Evolutionary conservation across 2,329 filamentous ascomycete species (phyloP).

Genomic region (Apiospora aurea): DNA sequence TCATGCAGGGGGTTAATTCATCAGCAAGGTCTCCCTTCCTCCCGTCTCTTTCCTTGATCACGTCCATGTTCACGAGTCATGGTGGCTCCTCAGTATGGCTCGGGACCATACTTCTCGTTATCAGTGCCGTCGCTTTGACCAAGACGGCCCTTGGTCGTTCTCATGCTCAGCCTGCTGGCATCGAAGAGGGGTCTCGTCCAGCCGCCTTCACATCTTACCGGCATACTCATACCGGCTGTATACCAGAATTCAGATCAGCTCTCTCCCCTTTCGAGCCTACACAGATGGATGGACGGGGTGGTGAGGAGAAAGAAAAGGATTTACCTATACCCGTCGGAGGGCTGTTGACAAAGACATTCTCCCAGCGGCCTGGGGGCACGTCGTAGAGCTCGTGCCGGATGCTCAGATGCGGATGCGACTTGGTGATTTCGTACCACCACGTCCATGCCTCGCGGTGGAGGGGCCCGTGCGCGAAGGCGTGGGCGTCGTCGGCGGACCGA

Average conservation of each 20-base stretch:
- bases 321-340: neutral
- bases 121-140: neutral
- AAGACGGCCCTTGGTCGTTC: neutral
- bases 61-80: neutral
- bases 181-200: constrained; percentile 3
- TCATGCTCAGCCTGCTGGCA: neutral
- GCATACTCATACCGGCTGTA: neutral
- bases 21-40: neutral
- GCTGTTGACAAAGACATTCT: neutral
- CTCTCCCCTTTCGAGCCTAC: no score
- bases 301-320: no score
- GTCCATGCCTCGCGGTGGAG: neutral
- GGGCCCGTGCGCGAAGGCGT: neutral
- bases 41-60: neutral
- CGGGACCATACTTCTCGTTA: neutral
- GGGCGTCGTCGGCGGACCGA: neutral
- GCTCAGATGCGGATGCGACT: neutral
- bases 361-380: neutral
- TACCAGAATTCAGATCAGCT: neutral
- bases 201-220: neutral
- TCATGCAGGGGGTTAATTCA: neutral
- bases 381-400: constrained; percentile 3
- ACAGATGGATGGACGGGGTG: neutral
- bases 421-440: neutral
- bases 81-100: neutral